Evolutionary conservation across 2,329 filamentous ascomycete genomes (phyloP).

Genomic region (Exserohilum rostratum): DNA sequence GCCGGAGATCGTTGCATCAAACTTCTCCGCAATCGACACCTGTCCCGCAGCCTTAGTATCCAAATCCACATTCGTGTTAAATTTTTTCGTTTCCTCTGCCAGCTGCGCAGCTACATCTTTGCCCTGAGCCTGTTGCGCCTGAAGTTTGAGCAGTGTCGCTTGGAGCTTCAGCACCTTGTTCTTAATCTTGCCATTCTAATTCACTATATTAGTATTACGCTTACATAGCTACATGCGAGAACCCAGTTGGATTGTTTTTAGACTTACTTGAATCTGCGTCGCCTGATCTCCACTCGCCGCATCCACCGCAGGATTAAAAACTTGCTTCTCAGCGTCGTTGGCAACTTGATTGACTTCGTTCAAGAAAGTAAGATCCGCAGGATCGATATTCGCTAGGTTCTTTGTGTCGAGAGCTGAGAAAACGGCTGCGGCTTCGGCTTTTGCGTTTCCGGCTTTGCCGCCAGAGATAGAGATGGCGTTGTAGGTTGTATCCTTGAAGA

Average conservation of each 20-base stretch:
- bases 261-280: slow-evolving; percentile 50
- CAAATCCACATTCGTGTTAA: slow-evolving; percentile 59
- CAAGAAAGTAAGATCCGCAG: slow-evolving; percentile 59
- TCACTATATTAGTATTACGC: too few species aligned
- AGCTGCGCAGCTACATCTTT: slow-evolving; percentile 55
- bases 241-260: too few species aligned
- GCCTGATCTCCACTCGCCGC: slow-evolving; percentile 53
- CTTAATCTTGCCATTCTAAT: slow-evolving; percentile 62
- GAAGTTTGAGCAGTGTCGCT: slow-evolving; percentile 58
- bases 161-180: slow-evolving; percentile 66
- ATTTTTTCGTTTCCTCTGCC: slow-evolving; percentile 57
- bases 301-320: slow-evolving; percentile 61
- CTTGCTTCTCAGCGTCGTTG: slow-evolving; percentile 60
- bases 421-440: slow-evolving; percentile 60
- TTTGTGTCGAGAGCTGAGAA: slow-evolving; percentile 59
- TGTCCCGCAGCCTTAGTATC: slow-evolving; percentile 58
- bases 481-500: slow-evolving; percentile 41
- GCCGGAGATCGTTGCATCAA: slow-evolving; percentile 37
- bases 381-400: slow-evolving; percentile 56
- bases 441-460: slow-evolving; percentile 60
- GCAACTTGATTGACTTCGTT: slow-evolving; percentile 60
- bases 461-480: slow-evolving; percentile 58
- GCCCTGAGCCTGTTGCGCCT: slow-evolving; percentile 61
- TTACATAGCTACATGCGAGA: too few species aligned
- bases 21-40: slow-evolving; percentile 43